Evolutionary conservation across 1,284 basidiomycete genomes (phyloP).

Genomic region (Ustilago curta): DNA sequence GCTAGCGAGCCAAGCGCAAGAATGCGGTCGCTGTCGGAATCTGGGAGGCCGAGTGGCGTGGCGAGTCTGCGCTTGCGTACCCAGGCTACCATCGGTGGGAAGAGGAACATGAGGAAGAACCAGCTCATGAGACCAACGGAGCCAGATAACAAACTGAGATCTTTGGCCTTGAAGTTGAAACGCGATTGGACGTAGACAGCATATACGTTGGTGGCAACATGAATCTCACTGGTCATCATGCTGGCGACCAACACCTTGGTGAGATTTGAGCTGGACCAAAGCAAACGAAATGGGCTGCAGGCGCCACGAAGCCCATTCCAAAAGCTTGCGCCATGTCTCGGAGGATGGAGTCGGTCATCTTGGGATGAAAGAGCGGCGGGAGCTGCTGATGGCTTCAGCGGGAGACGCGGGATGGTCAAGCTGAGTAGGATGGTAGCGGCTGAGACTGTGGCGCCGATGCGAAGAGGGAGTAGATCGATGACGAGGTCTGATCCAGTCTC

Average conservation of each 20-base stretch:
- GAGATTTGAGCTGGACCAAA: conserved; percentile 10
- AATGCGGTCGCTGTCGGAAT: conserved; percentile 10
- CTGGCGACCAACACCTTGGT: conserved; percentile 10
- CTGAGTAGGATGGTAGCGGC: conserved; percentile 8
- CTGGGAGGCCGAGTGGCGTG: no score
- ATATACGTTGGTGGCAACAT: conserved; percentile 8
- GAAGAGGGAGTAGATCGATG: conserved; percentile 3
- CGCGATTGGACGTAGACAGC: conserved; percentile 8
- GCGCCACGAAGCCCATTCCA: conserved; percentile 2
- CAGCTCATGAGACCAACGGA: conserved; percentile 9
- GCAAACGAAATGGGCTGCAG: conserved; percentile 8
- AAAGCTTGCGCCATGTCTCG: conserved; percentile 8
- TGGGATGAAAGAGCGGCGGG: conserved; percentile 5
- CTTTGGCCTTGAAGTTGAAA: conserved; percentile 8
- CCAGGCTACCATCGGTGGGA: conserved; percentile 4
- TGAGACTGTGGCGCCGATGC: conserved; percentile 8
- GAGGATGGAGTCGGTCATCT: conserved; percentile 7
- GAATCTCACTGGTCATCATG: conserved; percentile 8
- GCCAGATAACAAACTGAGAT: conserved; percentile 6
- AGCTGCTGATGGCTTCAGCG: conserved; percentile 3
- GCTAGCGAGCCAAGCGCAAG: conserved; percentile 8
- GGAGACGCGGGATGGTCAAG: background rate
- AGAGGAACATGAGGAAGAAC: conserved; percentile 10
- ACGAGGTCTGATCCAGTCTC: conserved; percentile 8
- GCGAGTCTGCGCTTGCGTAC: conserved; percentile 9